Base-by-base conservation (phyloP, 495 filamentous ascomycete genomes). In the Haplographium delicatum region DNA sequence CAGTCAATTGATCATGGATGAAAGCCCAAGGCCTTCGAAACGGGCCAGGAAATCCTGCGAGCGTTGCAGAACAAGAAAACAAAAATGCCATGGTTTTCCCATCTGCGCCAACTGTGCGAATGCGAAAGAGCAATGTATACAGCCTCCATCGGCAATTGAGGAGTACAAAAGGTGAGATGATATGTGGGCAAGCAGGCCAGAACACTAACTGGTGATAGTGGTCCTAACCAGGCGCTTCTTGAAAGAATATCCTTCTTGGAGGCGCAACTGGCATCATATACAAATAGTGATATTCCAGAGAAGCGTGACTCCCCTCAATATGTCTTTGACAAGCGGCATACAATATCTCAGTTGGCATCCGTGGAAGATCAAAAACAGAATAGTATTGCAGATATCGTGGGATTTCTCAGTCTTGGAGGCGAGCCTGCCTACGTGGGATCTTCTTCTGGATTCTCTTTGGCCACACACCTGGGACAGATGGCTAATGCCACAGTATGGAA, bases 401-500 rank as follows among this genome's bases (percentile, higher is more conserved):
- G 73, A 5, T 71, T 78, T 23, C 64, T 78, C 28, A 71, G 73
- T 8, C 61, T 78, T 22, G 74, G 68, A 5, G 73, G 76, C 49
- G 70, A 73, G 5, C 71, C 71, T 13, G 72, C 72, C 26, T 78
- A 78, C 53, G 69, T 78, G n/a, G 72, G 73, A 33, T 70, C 73
- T 19, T 75, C 73, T 49, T 76, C 72, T 5, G 74, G 74, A 10
- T 64, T 78, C 22, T 68, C 72, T 11, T 52, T 78, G 30, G 73
- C 72, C 16, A 64, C 69, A 4, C 70, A 74, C 45, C 51, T 78
- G 16, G 72, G 74, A 11, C 72, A 78, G 46, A 76, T 78, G 72
- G 74, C 76, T 18, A 72, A 75, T 47, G 68, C 70, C 1, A 76
- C 72, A 18, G 71, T 76, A 7, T 77, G 72, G 72, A 74, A 74